phyloP scores from a whole-genome alignment of 768 basidiomycete species.

The Leccinum imitatum region DNA sequence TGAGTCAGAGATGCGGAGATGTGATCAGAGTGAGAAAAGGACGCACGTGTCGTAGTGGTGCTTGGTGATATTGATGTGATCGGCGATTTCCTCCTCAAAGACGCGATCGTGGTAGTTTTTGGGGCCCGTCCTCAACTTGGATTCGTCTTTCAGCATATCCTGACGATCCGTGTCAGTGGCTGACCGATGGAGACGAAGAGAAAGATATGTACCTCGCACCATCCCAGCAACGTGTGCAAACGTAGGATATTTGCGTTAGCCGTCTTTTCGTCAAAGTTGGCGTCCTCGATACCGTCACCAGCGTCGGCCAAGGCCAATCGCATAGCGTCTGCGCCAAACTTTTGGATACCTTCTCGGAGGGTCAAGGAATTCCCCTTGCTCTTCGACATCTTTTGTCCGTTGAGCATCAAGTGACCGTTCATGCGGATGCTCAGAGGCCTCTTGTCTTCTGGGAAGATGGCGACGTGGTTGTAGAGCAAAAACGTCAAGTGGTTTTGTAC shows the following conservation, averaged over 20 bases:
- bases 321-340: slow-evolving; percentile 97
- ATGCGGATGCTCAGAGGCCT: slow-evolving; percentile 92
- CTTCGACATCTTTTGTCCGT: slow-evolving; percentile 99
- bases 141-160: slow-evolving; percentile 78
- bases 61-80: slow-evolving; percentile 80
- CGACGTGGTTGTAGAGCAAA: slow-evolving; percentile 92
- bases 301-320: slow-evolving; percentile 92
- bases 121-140: slow-evolving; percentile 70
- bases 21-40: background rate
- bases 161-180: slow-evolving; percentile 29
- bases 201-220: slow-evolving; percentile 78
- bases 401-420: slow-evolving; percentile 95
- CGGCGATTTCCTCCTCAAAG: slow-evolving; percentile 90
- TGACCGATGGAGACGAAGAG: background rate
- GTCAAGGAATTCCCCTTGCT: slow-evolving; percentile 95
- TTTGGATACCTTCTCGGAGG: slow-evolving; percentile 80
- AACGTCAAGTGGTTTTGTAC: slow-evolving; percentile 96
- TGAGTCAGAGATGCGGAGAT: background rate
- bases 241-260: slow-evolving; percentile 96
- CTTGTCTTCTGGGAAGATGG: slow-evolving; percentile 82
- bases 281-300: slow-evolving; percentile 96
- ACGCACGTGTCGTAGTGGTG: slow-evolving; percentile 79
- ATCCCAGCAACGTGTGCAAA: slow-evolving; percentile 83
- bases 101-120: slow-evolving; percentile 82
- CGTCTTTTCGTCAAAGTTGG: slow-evolving; percentile 98